These are phyloP conservation scores for Zelopaecilomyces penicillatus DNA, from an alignment of 2,329 filamentous ascomycete species.

Conservation along the genomic window DNA sequence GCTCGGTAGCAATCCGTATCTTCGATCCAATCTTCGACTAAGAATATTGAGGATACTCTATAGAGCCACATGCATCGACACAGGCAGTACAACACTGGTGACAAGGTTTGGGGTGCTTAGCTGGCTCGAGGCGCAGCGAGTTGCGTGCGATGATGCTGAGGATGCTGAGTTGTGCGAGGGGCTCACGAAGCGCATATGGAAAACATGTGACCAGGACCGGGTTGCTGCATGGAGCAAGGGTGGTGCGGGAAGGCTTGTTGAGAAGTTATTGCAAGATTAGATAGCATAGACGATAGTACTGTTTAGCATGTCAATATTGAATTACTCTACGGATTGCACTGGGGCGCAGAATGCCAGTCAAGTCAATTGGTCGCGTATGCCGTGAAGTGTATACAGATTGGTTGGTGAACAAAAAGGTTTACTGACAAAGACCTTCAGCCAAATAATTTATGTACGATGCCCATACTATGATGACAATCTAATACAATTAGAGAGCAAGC, in stretches of 20 bases:
- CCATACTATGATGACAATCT: too few species aligned
- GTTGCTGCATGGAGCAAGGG: slow-evolving; percentile 58
- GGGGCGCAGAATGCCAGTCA: too few species aligned
- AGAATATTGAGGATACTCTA: slow-evolving; percentile 56
- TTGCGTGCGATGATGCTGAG: slow-evolving; percentile 30
- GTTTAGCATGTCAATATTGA: too few species aligned
- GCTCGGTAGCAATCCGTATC: slow-evolving; percentile 58
- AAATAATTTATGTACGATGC: too few species aligned
- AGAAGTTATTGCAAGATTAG: not conserved
- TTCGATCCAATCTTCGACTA: slow-evolving; percentile 50
- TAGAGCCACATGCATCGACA: slow-evolving; percentile 57
- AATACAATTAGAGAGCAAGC: too few species aligned
- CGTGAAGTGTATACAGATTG: too few species aligned
- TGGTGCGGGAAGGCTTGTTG: slow-evolving; percentile 26
- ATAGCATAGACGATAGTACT: too few species aligned
- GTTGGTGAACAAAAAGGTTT: too few species aligned
- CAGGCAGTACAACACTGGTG: slow-evolving; percentile 70
- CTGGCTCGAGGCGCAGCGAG: slow-evolving; percentile 61
- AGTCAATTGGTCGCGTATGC: too few species aligned
- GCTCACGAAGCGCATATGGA: slow-evolving; percentile 50
- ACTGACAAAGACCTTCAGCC: too few species aligned
- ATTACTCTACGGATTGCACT: too few species aligned
- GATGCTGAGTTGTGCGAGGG: slow-evolving; percentile 42
- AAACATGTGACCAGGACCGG: slow-evolving; percentile 59
- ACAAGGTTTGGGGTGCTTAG: slow-evolving; percentile 66